Conservation (phyloP, 352 stramenopile genomes). For the Phytopythium sindhum region DNA sequence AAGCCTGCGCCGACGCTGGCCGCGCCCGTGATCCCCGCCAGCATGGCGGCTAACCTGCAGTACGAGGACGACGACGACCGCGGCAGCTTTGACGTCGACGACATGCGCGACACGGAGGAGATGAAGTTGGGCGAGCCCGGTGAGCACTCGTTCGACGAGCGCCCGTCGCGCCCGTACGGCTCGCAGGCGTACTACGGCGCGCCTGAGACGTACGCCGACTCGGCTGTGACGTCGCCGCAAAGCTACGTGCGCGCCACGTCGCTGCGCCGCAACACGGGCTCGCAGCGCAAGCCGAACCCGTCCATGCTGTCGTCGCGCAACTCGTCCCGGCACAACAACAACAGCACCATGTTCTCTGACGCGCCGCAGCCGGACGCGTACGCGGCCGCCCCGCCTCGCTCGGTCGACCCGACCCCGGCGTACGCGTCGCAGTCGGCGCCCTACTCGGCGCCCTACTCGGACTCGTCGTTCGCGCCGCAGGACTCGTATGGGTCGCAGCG, state of each 20-base stretch:
- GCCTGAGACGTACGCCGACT: slow-evolving; percentile 31
- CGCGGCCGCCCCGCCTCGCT: slow-evolving; percentile 10
- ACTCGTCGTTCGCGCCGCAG: slow-evolving; percentile 6
- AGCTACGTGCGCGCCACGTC: slow-evolving; percentile 70
- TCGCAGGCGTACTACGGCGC: slow-evolving; percentile 26
- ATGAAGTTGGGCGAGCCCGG: slow-evolving; percentile 36
- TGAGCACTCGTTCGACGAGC: slow-evolving; percentile 12
- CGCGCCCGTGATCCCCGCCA: slow-evolving; percentile 33
- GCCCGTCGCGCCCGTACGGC: slow-evolving; percentile 11
- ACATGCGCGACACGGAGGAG: slow-evolving; percentile 64
- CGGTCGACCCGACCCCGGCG: slow-evolving; percentile 9
- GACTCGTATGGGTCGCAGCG: slow-evolving; percentile 22
- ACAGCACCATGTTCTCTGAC: slow-evolving; percentile 12
- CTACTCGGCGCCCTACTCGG: slow-evolving; percentile 7
- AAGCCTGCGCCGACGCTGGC: slow-evolving; percentile 32
- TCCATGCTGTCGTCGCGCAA: slow-evolving; percentile 25
- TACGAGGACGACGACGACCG: slow-evolving; percentile 41
- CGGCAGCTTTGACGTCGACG: slow-evolving; percentile 82
- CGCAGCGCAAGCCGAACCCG: slow-evolving; percentile 22
- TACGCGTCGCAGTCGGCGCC: slow-evolving; percentile 10
- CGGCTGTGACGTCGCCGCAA: slow-evolving; percentile 64
- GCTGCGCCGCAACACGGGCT: slow-evolving; percentile 44
- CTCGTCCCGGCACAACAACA: slow-evolving; percentile 13
- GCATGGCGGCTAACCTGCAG: slow-evolving; percentile 20
- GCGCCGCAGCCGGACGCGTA: slow-evolving; percentile 20